These are phyloP conservation scores for Trichosporon sp. DNA, from an alignment of 1,284 basidiomycete genomes.

Conservation along the genomic window DNA sequence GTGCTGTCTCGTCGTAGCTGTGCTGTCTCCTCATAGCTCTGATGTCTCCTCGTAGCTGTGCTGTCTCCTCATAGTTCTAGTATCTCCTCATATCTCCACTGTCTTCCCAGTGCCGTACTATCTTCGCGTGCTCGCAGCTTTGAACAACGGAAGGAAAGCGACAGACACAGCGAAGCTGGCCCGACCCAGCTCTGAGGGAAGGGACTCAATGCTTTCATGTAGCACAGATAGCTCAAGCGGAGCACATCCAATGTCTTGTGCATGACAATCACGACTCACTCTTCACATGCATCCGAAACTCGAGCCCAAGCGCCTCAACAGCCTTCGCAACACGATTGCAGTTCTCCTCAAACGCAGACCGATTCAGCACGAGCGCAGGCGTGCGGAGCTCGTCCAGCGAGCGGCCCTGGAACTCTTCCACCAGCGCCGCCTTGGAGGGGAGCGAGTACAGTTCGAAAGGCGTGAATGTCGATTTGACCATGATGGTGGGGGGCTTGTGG, in stretches of 20 bases:
- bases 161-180: too few species aligned
- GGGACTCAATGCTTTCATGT: too few species aligned
- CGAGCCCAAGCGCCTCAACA: conserved; percentile 59
- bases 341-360: conserved; percentile 62
- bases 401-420: conserved; percentile 59
- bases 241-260: too few species aligned
- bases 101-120: too few species aligned
- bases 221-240: conserved; percentile 32
- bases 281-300: conserved; percentile 76
- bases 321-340: conserved; percentile 60
- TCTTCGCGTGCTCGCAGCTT: too few species aligned
- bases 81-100: too few species aligned
- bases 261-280: conserved; percentile 59
- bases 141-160: too few species aligned
- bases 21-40: too few species aligned
- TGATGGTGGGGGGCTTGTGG: background rate
- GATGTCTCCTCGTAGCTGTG: too few species aligned
- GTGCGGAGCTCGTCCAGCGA: conserved; percentile 61
- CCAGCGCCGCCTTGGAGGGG: conserved; percentile 56
- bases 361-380: conserved; percentile 71
- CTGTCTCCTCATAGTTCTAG: too few species aligned
- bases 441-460: conserved; percentile 28
- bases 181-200: too few species aligned
- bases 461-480: conserved; percentile 21
- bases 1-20: too few species aligned